Evolutionary conservation across 495 filamentous ascomycete genomes (phyloP).

Genomic region (Daldinia decipiens): DNA sequence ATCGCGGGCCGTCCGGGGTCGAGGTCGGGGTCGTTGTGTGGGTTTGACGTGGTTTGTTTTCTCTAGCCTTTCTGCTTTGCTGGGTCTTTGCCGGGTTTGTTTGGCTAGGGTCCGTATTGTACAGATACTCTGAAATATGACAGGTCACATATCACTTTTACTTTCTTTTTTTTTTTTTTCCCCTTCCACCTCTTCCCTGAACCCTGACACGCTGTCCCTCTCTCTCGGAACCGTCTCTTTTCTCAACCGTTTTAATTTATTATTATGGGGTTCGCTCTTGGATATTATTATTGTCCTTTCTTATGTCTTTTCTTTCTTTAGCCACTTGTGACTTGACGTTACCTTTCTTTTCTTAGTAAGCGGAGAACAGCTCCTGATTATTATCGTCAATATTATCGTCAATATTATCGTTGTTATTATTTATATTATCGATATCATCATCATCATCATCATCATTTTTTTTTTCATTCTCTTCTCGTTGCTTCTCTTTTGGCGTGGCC

Average conservation of each 20-base stretch:
- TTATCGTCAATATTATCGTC: neutral
- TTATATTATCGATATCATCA: neutral
- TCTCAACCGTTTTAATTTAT: conserved; percentile 10
- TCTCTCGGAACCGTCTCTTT: conserved; percentile 16
- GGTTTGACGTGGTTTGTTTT: conserved; percentile 31
- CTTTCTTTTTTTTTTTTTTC: too few species aligned
- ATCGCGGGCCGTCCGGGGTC: conserved; percentile 39
- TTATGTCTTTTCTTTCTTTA: conserved; percentile 8
- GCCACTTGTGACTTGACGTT: conserved; percentile 23
- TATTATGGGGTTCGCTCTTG: conserved; percentile 7
- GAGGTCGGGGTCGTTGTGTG: conserved; percentile 20
- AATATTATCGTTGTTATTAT: neutral
- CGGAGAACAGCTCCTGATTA: neutral
- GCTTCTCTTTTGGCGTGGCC: neutral
- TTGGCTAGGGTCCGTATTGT: conserved; percentile 21
- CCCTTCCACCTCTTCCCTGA: conserved; percentile 10
- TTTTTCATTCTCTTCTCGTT: neutral
- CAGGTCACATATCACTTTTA: conserved; percentile 37
- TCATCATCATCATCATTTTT: neutral
- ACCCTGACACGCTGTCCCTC: conserved; percentile 16
- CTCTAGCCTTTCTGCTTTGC: conserved; percentile 1
- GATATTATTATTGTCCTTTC: conserved; percentile 1
- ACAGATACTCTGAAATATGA: conserved; percentile 33
- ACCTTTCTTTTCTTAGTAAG: conserved; percentile 5
- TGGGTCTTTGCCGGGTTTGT: neutral